Evolutionary conservation across 2,329 filamentous ascomycete species (phyloP).

Genomic region (Botrytis pseudocinerea): DNA sequence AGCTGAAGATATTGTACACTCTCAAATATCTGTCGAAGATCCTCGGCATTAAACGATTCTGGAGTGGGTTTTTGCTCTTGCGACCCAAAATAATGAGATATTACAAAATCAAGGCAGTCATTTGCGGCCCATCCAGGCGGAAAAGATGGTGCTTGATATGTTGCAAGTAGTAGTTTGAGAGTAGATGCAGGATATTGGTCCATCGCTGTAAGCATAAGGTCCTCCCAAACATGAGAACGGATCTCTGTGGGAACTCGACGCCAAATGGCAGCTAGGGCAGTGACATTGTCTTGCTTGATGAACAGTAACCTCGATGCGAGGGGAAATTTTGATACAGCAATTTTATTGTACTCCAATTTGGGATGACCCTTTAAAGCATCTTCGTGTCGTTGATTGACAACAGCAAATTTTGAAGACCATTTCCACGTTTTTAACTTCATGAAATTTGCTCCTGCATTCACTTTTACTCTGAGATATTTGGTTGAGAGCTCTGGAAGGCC

Average conservation of each 20-base stretch:
- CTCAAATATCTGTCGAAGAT: constrained; percentile 18
- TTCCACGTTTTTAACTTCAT: background rate
- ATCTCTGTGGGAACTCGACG: constrained; percentile 16
- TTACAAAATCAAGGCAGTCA: constrained; percentile 20
- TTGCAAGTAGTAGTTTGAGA: constrained; percentile 23
- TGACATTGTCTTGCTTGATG: constrained; percentile 21
- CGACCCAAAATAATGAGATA: constrained; percentile 22
- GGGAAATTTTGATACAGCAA: constrained; percentile 9
- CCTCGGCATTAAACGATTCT: background rate
- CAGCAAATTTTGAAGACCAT: constrained; percentile 17
- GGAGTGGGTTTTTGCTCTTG: background rate
- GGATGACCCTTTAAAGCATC: constrained; percentile 7
- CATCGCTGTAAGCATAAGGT: constrained; percentile 23
- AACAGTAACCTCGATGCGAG: constrained; percentile 12
- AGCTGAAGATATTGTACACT: constrained; percentile 16
- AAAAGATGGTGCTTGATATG: constrained; percentile 14
- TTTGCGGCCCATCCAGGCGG: constrained; percentile 21
- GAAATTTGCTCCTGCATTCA: background rate
- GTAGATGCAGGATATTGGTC: constrained; percentile 15
- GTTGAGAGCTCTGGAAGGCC: constrained; percentile 11
- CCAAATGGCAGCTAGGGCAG: constrained; percentile 17
- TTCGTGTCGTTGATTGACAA: constrained; percentile 19
- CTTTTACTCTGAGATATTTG: constrained; percentile 2
- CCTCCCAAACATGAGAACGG: constrained; percentile 20
- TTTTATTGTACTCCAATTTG: background rate